These are phyloP conservation scores for Ceriops decandra DNA, from an alignment of 345 rosid species.

Conservation along the genomic window DNA sequence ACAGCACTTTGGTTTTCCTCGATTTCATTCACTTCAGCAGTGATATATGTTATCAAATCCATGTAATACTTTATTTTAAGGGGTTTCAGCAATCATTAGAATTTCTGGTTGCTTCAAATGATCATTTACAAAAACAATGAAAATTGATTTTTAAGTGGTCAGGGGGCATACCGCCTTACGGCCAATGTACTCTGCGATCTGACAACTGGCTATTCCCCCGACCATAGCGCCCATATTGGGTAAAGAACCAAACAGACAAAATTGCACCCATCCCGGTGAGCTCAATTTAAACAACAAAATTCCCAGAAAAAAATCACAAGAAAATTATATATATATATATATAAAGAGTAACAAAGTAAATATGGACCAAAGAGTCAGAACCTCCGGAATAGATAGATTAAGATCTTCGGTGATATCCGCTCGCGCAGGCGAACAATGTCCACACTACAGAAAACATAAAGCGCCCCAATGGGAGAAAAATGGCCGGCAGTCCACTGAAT, in stretches of 20 bases:
- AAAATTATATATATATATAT: too few species aligned
- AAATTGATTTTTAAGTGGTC: neutral
- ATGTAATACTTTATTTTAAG: constrained; percentile 60
- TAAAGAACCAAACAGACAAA: constrained; percentile 78
- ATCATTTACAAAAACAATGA: neutral
- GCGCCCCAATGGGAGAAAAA: neutral
- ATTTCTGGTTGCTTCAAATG: constrained; percentile 4
- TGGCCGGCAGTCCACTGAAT: neutral
- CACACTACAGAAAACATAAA: constrained; percentile 42
- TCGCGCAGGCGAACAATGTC: constrained; percentile 93
- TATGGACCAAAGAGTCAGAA: constrained; percentile 20
- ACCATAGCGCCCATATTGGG: constrained; percentile 98
- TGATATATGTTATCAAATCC: constrained; percentile 85
- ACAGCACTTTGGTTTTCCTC: constrained; percentile 44
- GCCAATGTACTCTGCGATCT: constrained; percentile 87
- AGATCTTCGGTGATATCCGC: constrained; percentile 68
- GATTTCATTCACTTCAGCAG: constrained; percentile 87
- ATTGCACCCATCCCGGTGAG: constrained; percentile 42
- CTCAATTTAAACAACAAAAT: neutral
- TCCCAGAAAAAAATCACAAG: neutral
- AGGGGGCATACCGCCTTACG: constrained; percentile 68
- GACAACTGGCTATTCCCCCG: constrained; percentile 97
- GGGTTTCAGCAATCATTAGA: neutral
- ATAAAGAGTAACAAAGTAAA: neutral
- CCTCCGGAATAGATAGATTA: constrained; percentile 80